Base-by-base conservation (phyloP, 169 alveolate genomes). In the Cryptosporidium sp. region DNA sequence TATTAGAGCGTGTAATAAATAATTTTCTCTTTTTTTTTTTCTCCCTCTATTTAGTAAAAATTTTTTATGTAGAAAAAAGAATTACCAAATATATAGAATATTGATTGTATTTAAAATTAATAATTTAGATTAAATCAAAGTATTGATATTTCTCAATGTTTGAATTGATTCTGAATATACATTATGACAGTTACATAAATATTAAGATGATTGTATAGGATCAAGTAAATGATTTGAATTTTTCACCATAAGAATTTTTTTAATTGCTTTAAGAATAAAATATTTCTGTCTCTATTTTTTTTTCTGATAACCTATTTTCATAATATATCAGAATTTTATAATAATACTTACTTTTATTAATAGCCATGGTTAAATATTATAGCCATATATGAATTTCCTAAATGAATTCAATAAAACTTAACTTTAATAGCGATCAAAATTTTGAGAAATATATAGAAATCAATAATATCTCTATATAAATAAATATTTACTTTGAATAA, bases 341-440 rank as follows among this genome's bases (percentile, higher is more conserved):
- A 48, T 48, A 3, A 73, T 56, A 73, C 86, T 73, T 73, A 73
- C 86, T 73, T 73, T 53, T 73, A n/a, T 29, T 73, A 16, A 73
- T 60, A 48, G 86, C 86, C 86, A 73, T 73, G 67, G 67, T 56
- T 56, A 9, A 21, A 56, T 56, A 56, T 26, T 56, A 23, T 56
- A 23, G 16, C n/a, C 67, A 56, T 56, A 56, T n/a, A 56, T 56
- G 16, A 6, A 26, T n/a, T 56, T 5, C 37, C 37, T 23, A 56
- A 0, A 9, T 56, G 35, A 56, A 56, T 56, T n/a, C 67, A 9
- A 16, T 56, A n/a, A 56, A 56, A 56, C 65, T 56, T 56, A 23
- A 56, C 37, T 21, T 56, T 12, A 21, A 23, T n/a, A 56, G 67
- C 67, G 23, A 56, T 56, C 29, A 23, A 5, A 56, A 56, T 26